Conservation (phyloP, 768 basidiomycete species). For the Cubamyces sp. region DNA sequence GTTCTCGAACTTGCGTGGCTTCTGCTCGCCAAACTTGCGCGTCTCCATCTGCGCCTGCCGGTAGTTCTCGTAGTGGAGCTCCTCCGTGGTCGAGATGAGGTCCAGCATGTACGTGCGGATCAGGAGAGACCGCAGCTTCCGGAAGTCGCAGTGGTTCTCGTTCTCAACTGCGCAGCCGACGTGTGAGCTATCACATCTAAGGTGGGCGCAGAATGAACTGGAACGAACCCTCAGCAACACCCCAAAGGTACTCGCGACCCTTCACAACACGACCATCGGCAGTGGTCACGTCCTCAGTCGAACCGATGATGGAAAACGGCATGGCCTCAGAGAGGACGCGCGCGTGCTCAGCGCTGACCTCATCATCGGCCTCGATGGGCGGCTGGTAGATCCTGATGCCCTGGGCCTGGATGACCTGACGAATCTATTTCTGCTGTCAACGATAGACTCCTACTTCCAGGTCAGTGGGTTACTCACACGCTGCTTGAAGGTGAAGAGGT, state of each 20-base stretch:
- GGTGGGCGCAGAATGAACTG: constrained; percentile 1
- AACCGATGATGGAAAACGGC: constrained; percentile 98
- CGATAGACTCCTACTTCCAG: not conserved
- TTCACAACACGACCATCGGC: constrained; percentile 92
- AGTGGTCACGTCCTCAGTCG: constrained; percentile 92
- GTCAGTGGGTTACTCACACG: constrained; percentile 57
- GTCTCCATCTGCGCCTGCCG: constrained; percentile 99
- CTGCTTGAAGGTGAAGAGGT: constrained; percentile 90
- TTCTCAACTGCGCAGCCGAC: constrained; percentile 76
- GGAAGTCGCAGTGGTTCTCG: constrained; percentile 99
- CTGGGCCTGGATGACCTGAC: constrained; percentile 88
- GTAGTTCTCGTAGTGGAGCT: constrained; percentile 97
- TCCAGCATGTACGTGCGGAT: constrained; percentile 99
- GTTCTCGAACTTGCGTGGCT: constrained; percentile 98
- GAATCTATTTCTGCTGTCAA: constrained; percentile 55
- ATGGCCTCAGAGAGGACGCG: constrained; percentile 87
- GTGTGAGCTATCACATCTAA: not conserved
- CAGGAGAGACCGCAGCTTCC: constrained; percentile 91
- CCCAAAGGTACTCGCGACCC: constrained; percentile 98
- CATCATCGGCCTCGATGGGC: constrained; percentile 87
- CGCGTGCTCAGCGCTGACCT: constrained; percentile 86
- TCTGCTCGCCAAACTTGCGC: constrained; percentile 97
- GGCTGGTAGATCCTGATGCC: constrained; percentile 95
- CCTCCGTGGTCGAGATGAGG: constrained; percentile 94
- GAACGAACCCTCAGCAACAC: constrained; percentile 92